These are phyloP conservation scores for Xylona heveae DNA, from an alignment of 495 filamentous ascomycete species.

Conservation along the genomic window DNA sequence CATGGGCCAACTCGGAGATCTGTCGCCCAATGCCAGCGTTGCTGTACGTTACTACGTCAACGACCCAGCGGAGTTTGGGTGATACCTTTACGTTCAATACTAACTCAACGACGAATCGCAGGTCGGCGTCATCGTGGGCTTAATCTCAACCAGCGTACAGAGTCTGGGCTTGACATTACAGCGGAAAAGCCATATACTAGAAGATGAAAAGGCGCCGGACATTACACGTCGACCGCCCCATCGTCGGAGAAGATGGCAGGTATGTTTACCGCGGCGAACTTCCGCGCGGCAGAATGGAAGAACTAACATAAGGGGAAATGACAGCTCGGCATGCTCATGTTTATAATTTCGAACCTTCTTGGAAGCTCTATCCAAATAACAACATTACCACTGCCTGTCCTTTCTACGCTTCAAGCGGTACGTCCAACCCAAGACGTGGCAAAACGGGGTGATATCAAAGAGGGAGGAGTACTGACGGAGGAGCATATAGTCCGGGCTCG, in stretches of 20 bases:
- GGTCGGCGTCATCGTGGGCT: conserved; percentile 83
- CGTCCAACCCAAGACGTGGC: conserved; percentile 9
- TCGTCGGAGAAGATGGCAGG: conserved; percentile 83
- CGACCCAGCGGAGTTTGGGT: no score
- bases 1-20: conserved; percentile 60
- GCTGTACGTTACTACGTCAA: conserved; percentile 34
- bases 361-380: conserved; percentile 97
- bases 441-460: conserved; percentile 1
- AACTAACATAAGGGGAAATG: conserved; percentile 6
- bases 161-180: conserved; percentile 93
- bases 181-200: conserved; percentile 93
- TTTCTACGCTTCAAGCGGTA: conserved; percentile 84
- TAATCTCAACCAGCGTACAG: conserved; percentile 82
- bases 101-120: conserved; percentile 19
- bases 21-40: conserved; percentile 74
- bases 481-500: conserved; percentile 48
- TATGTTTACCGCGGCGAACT: no score
- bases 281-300: no score
- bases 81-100: no score
- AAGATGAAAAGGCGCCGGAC: conserved; percentile 77
- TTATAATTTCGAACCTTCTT: conserved; percentile 79
- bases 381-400: conserved; percentile 78
- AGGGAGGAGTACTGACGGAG: no score
- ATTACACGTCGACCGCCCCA: conserved; percentile 70
- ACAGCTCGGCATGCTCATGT: conserved; percentile 84